These are phyloP conservation scores for Auricularia heimuer DNA, from an alignment of 768 basidiomycete species.

Conservation along the genomic window DNA sequence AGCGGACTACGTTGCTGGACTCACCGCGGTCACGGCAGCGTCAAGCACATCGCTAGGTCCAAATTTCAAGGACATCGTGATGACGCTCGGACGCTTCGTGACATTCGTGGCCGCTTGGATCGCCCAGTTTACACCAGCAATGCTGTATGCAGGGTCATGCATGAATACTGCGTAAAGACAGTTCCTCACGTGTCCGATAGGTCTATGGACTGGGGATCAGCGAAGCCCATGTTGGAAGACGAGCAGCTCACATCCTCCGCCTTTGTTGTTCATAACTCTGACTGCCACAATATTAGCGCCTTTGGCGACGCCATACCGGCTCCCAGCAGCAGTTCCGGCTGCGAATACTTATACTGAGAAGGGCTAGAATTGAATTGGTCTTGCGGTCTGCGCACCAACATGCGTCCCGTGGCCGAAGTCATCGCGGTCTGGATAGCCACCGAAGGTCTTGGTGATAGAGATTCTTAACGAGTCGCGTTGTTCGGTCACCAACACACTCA, in stretches of 20 bases:
- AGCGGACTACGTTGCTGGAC: neutral
- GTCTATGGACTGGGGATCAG: conserved; percentile 16
- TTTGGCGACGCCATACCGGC: conserved; percentile 14
- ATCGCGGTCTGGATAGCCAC: neutral
- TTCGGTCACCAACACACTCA: no score
- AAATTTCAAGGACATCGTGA: conserved; percentile 10
- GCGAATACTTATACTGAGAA: neutral
- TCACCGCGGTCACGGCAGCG: conserved; percentile 13
- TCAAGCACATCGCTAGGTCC: neutral
- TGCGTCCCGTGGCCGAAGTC: conserved; percentile 11
- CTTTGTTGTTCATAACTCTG: conserved; percentile 13
- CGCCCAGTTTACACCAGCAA: conserved; percentile 7
- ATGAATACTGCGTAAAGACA: conserved; percentile 24
- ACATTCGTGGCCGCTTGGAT: conserved; percentile 2
- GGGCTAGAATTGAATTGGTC: no score
- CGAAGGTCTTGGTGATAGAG: neutral
- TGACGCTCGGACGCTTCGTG: neutral
- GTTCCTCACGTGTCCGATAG: neutral
- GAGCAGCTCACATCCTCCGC: neutral
- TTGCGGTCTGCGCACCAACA: conserved; percentile 8
- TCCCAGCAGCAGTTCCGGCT: conserved; percentile 10
- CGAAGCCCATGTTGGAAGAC: neutral
- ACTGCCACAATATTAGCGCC: conserved; percentile 13
- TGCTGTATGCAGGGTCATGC: neutral
- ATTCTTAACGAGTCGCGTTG: no score